phyloP scores from a whole-genome alignment of 495 filamentous ascomycete genomes.

The Trypethelium eluteriae region DNA sequence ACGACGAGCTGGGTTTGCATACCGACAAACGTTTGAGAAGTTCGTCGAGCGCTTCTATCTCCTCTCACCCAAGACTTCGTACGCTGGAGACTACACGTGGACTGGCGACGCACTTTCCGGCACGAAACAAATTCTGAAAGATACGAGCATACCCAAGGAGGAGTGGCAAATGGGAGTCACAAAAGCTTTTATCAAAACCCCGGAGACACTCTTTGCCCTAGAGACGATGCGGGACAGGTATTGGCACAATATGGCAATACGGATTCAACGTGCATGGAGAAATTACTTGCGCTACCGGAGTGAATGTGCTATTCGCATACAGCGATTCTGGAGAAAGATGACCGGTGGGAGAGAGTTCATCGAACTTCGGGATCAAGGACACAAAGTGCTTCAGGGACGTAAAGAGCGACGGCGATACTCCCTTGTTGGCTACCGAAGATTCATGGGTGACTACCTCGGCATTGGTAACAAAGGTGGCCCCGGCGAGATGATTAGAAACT shows the following conservation, averaged over 20 bases:
- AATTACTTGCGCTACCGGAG: slow-evolving; percentile 88
- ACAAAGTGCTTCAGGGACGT: slow-evolving; percentile 67
- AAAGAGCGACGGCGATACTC: slow-evolving; percentile 90
- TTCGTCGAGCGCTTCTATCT: slow-evolving; percentile 97
- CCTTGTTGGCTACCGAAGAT: slow-evolving; percentile 81
- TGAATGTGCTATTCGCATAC: slow-evolving; percentile 88
- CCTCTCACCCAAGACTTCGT: slow-evolving; percentile 86
- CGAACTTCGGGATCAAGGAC: slow-evolving; percentile 82
- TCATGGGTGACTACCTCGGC: slow-evolving; percentile 92
- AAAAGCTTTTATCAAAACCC: slow-evolving; percentile 98
- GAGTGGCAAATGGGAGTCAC: slow-evolving; percentile 97
- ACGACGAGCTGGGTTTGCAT: slow-evolving; percentile 91
- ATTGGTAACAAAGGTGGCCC: slow-evolving; percentile 71
- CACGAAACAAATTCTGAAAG: slow-evolving; percentile 89
- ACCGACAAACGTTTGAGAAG: slow-evolving; percentile 95
- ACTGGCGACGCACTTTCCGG: slow-evolving; percentile 76
- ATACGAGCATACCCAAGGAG: slow-evolving; percentile 86
- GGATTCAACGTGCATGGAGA: slow-evolving; percentile 95
- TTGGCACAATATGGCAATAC: slow-evolving; percentile 98
- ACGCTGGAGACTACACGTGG: slow-evolving; percentile 97
- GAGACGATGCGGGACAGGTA: slow-evolving; percentile 97
- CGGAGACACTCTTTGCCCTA: slow-evolving; percentile 92
- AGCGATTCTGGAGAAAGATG: slow-evolving; percentile 89
- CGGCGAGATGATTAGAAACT: slow-evolving; percentile 70
- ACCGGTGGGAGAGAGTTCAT: slow-evolving; percentile 81